Evolutionary conservation across 2,329 filamentous ascomycete genomes (phyloP).

Genomic region (Aspergillus aculeatus): DNA sequence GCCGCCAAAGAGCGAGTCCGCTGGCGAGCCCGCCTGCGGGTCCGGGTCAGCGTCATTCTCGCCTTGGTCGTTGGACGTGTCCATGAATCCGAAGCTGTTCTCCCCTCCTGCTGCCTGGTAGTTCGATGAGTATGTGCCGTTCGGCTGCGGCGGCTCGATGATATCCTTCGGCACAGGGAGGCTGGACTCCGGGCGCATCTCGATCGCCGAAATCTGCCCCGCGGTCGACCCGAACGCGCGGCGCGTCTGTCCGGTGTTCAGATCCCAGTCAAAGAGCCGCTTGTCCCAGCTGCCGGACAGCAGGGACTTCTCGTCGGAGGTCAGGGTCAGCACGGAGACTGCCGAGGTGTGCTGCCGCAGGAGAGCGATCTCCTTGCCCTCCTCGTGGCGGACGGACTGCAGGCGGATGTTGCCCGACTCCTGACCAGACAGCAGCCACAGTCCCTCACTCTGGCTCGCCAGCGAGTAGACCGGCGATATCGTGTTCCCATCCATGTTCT

Average conservation of each 20-base stretch:
- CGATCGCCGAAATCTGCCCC: constrained; percentile 83
- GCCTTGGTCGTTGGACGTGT: constrained; percentile 38
- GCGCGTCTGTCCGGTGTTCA: constrained; percentile 77
- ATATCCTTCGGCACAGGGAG: constrained; percentile 73
- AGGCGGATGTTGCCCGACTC: constrained; percentile 92
- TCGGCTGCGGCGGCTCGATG: constrained; percentile 50
- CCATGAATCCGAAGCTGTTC: constrained; percentile 50
- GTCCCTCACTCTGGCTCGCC: constrained; percentile 80
- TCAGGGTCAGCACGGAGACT: constrained; percentile 80
- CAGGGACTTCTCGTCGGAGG: constrained; percentile 80
- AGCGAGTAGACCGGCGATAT: constrained; percentile 93
- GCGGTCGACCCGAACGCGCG: constrained; percentile 74
- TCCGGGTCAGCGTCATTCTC: constrained; percentile 48
- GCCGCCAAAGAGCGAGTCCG: constrained; percentile 79
- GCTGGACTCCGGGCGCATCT: constrained; percentile 75
- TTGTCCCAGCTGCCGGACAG: constrained; percentile 97
- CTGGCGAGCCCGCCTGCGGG: constrained; percentile 63
- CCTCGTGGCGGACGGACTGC: constrained; percentile 89
- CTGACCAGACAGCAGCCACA: constrained; percentile 88
- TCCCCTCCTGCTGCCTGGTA: constrained; percentile 61
- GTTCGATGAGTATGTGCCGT: constrained; percentile 74
- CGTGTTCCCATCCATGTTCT: constrained; percentile 77
- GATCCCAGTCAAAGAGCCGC: constrained; percentile 87
- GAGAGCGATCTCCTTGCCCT: constrained; percentile 82
- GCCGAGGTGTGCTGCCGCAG: constrained; percentile 84